A percentile compares a stretch with the other conserved stretches of the same genome.
Conservation (phyloP, 2,329 filamentous ascomycete species). For the Aspergillus floridensis region DNA sequence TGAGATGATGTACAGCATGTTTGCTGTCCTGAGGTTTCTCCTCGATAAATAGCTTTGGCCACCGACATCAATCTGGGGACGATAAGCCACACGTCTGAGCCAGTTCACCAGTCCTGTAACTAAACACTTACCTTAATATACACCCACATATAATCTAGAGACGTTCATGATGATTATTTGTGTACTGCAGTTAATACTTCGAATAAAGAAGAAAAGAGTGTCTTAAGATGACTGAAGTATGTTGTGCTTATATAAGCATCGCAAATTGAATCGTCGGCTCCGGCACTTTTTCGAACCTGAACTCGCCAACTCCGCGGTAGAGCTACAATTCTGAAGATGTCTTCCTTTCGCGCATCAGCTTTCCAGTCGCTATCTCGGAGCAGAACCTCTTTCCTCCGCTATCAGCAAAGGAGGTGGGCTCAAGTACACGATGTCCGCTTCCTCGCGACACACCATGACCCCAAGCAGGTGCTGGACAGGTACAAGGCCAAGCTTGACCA, state of each 20-base stretch:
- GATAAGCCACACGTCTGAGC: too few species aligned
- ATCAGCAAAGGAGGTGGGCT: conserved; percentile 75
- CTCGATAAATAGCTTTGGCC: too few species aligned
- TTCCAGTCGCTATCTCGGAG: conserved; percentile 49
- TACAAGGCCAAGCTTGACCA: conserved; percentile 81
- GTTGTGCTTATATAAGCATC: background rate
- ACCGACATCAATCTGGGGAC: too few species aligned
- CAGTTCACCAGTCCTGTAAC: too few species aligned
- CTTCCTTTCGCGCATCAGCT: conserved; percentile 48
- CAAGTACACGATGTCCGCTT: conserved; percentile 91
- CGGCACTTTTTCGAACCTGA: conserved; percentile 1
- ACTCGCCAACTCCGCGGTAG: conserved; percentile 1
- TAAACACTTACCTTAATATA: too few species aligned
- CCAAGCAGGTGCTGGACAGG: conserved; percentile 69
- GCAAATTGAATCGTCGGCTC: background rate
- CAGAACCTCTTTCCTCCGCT: conserved; percentile 27
- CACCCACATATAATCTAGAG: too few species aligned
- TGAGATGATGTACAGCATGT: too few species aligned
- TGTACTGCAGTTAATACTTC: too few species aligned
- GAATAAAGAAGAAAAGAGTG: background rate
- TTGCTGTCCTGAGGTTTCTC: too few species aligned
- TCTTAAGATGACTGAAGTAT: too few species aligned
- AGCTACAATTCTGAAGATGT: conserved; percentile 35
- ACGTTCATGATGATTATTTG: too few species aligned
- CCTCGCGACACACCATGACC: conserved; percentile 71